A percentile compares a stretch with the other conserved stretches of the same genome.
phyloP scores from a whole-genome alignment of 2,329 filamentous ascomycete genomes.

The Nothophoma quercina region DNA sequence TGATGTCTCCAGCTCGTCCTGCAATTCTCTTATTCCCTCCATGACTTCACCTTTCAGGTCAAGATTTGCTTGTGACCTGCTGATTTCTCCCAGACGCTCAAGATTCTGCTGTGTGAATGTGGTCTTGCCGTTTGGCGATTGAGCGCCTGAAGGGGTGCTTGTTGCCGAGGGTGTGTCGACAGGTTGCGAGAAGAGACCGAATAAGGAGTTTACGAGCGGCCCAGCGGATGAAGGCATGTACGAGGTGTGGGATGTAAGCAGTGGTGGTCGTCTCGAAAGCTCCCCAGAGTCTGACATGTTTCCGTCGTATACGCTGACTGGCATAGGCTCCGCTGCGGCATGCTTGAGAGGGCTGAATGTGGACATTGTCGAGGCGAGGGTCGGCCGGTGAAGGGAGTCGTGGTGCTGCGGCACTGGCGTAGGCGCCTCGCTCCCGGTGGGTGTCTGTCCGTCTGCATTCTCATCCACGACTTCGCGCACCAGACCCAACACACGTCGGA shows the following conservation, averaged over 20 bases:
- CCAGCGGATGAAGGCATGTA: constrained; percentile 64
- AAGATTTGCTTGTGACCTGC: constrained; percentile 54
- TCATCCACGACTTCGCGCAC: constrained; percentile 92
- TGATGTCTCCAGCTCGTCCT: constrained; percentile 91
- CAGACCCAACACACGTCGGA: constrained; percentile 85
- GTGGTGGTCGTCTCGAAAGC: constrained; percentile 62
- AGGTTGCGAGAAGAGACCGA: constrained; percentile 83
- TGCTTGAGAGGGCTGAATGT: constrained; percentile 58
- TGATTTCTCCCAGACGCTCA: constrained; percentile 51
- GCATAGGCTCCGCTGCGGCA: constrained; percentile 47
- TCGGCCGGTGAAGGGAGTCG: constrained; percentile 48
- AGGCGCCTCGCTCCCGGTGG: constrained; percentile 63
- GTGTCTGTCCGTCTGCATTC: constrained; percentile 71
- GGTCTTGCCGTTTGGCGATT: constrained; percentile 58
- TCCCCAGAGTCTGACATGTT: constrained; percentile 48
- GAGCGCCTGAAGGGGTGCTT: constrained; percentile 61
- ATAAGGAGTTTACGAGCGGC: constrained; percentile 74
- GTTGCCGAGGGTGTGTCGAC: constrained; percentile 54
- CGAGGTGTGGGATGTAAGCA: constrained; percentile 69
- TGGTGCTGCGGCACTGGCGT: constrained; percentile 32
- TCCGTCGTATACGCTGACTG: constrained; percentile 38
- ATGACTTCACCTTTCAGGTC: constrained; percentile 90
- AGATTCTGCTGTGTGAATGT: constrained; percentile 45
- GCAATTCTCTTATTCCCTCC: constrained; percentile 92
- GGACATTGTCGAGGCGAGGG: constrained; percentile 53